phyloP scores from a whole-genome alignment of 2,329 filamentous ascomycete species.

The Scedosporium aurantiacum region DNA sequence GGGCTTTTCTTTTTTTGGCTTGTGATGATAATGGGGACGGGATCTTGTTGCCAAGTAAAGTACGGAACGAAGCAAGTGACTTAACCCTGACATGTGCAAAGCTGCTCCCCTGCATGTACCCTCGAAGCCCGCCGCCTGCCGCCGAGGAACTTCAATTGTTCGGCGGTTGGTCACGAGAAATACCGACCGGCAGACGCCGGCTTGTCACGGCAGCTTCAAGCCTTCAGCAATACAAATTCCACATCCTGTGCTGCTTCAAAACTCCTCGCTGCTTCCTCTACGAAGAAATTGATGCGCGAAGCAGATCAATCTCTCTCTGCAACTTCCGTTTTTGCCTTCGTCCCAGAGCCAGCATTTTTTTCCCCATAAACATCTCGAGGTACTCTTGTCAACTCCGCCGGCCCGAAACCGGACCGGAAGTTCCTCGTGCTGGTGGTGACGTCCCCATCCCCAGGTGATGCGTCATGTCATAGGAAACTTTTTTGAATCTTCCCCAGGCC shows the following conservation, averaged over 20 bases:
- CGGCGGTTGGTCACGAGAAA: background rate
- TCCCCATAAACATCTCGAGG: background rate
- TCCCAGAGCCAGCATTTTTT: background rate
- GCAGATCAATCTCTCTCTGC: too few relatives aligned
- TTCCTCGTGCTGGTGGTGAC: background rate
- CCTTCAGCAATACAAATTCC: too few relatives aligned
- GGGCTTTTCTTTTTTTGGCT: too few relatives aligned
- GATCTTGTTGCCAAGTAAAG: too few relatives aligned
- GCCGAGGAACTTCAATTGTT: background rate
- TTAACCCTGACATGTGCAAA: background rate
- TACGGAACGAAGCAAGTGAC: too few relatives aligned
- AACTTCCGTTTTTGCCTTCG: background rate
- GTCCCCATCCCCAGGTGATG: background rate
- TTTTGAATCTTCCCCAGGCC: slow-evolving; percentile 2
- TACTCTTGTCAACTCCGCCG: background rate
- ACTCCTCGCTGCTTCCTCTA: too few relatives aligned
- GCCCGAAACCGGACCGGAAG: background rate
- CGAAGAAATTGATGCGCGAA: too few relatives aligned
- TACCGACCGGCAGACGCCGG: background rate
- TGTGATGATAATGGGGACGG: too few relatives aligned
- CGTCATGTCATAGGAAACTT: background rate
- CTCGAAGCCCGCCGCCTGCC: background rate
- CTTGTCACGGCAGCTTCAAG: background rate
- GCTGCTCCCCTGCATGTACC: background rate
- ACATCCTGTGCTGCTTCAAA: too few relatives aligned